phyloP scores from a whole-genome alignment of 1,284 basidiomycete genomes.

The Leccinum olivaceoglutinosum region DNA sequence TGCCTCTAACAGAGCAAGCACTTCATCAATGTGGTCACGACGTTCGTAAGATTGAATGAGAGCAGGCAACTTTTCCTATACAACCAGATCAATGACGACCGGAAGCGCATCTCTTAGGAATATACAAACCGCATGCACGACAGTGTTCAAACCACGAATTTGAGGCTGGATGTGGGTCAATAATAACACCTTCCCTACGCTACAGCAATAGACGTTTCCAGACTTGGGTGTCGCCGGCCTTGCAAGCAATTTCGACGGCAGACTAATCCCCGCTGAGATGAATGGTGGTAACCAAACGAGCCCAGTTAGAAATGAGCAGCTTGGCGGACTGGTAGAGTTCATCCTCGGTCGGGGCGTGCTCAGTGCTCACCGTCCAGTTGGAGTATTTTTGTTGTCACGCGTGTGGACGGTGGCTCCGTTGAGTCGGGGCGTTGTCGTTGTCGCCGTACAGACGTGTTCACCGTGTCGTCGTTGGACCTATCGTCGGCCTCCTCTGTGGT shows the following conservation, averaged over 20 bases:
- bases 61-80: slow-evolving; percentile 80
- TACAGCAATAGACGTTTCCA: slow-evolving; percentile 70
- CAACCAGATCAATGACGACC: slow-evolving; percentile 2
- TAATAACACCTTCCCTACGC: background rate
- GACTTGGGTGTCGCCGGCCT: slow-evolving; percentile 99
- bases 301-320: slow-evolving; percentile 32
- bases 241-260: slow-evolving; percentile 98
- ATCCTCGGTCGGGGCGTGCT: slow-evolving; percentile 45
- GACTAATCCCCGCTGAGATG: slow-evolving; percentile 22
- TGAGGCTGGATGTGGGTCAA: slow-evolving; percentile 58
- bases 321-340: slow-evolving; percentile 97
- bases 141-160: slow-evolving; percentile 95
- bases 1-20: slow-evolving; percentile 88
- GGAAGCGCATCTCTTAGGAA: background rate
- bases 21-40: slow-evolving; percentile 92
- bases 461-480: no score
- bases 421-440: no score
- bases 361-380: no score
- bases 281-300: no score
- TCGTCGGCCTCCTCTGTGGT: no score
- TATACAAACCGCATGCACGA: slow-evolving; percentile 70
- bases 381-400: no score
- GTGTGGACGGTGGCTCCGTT: no score
- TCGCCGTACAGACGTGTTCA: no score
- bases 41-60: slow-evolving; percentile 87